phyloP scores from a whole-genome alignment of 192 early-diverging fungal species.

The Paraglomus occultum region DNA sequence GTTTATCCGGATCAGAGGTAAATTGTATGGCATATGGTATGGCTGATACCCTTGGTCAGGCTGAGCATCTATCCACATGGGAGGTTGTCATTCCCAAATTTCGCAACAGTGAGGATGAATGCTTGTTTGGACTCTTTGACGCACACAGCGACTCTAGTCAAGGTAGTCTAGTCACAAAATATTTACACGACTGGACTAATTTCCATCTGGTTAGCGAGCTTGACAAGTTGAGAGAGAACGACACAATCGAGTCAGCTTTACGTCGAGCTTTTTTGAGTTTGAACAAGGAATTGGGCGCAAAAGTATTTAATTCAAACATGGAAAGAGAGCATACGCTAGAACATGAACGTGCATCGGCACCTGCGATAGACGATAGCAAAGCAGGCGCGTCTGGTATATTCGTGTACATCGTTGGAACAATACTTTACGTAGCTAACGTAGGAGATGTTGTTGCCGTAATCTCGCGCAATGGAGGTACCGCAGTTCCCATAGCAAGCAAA shows the following conservation, averaged over 20 bases:
- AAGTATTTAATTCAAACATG: constrained; percentile 27
- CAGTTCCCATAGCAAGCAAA: constrained; percentile 66
- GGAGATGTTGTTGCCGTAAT: constrained; percentile 83
- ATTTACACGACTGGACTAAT: constrained; percentile 70
- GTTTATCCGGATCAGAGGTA: constrained; percentile 78
- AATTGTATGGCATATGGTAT: constrained; percentile 85
- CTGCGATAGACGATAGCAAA: constrained; percentile 41
- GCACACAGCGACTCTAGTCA: constrained; percentile 55
- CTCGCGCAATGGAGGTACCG: constrained; percentile 66
- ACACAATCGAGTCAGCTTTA: constrained; percentile 64
- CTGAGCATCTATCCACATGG: constrained; percentile 74
- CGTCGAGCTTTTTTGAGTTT: constrained; percentile 81
- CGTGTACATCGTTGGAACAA: constrained; percentile 73
- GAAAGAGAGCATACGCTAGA: not conserved
- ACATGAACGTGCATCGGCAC: constrained; percentile 11
- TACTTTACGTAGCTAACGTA: constrained; percentile 81
- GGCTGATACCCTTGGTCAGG: constrained; percentile 73
- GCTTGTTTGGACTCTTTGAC: constrained; percentile 86
- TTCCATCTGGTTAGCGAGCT: constrained; percentile 71
- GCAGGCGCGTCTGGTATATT: constrained; percentile 80
- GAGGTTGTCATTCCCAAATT: constrained; percentile 85
- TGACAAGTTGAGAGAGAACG: constrained; percentile 58
- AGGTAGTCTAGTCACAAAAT: constrained; percentile 56
- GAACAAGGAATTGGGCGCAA: constrained; percentile 74
- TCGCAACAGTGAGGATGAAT: constrained; percentile 82